These are phyloP conservation scores for Macrolepiota fuliginosa DNA, from an alignment of 768 basidiomycete genomes.

Conservation along the genomic window DNA sequence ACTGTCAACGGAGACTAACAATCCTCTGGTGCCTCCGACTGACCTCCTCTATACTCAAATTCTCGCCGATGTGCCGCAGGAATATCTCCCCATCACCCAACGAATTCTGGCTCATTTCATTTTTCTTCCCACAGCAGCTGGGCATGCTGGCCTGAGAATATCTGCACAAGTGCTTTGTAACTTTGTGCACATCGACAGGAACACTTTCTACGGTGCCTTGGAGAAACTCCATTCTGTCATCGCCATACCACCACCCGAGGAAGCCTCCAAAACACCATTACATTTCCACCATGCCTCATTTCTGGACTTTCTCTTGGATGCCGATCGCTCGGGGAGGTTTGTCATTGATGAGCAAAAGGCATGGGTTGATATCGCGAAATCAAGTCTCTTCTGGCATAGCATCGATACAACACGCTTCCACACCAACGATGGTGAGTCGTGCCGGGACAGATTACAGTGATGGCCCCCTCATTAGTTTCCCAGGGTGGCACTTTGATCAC, in stretches of 20 bases:
- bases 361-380: not conserved
- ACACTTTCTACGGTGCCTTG: not conserved
- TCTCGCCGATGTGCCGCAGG: too few relatives aligned
- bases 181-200: not conserved
- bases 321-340: not conserved
- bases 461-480: too few relatives aligned
- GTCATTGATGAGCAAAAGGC: not conserved
- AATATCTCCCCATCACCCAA: not conserved
- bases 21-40: not conserved
- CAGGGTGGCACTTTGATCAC: too few relatives aligned
- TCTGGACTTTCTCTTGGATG: not conserved
- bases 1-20: not conserved
- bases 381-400: not conserved
- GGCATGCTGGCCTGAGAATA: not conserved
- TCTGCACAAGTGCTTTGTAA: not conserved
- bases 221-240: not conserved
- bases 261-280: not conserved
- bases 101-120: not conserved
- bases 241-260: not conserved
- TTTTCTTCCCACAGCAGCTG: not conserved
- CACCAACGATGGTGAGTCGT: not conserved
- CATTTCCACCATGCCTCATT: not conserved
- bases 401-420: not conserved
- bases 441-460: not conserved
- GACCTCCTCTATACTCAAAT: constrained; percentile 3